Evolutionary conservation across 371 early-diverging fungal species (phyloP), one percentile per base, ranked within the genome.

Genomic region (Mucor piriformis): DNA sequence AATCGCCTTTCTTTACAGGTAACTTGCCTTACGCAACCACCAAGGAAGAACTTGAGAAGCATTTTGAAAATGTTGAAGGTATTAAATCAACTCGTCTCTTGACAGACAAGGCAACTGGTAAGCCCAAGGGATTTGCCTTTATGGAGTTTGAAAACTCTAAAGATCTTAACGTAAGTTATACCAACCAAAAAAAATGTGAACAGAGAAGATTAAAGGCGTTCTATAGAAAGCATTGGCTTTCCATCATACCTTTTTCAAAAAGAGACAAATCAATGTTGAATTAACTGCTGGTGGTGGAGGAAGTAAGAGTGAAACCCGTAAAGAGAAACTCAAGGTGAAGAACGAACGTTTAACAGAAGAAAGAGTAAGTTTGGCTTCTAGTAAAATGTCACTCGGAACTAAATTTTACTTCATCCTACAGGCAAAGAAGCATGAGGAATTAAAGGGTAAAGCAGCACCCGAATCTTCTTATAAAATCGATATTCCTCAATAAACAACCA

Each of bases 241-340:
- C 52, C 89, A 92, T 68, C 86, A 87, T 60, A 77, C 84, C 16
- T 66, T 75, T 29, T 82, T 92, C 66, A 85, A 85, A 20, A 76
- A 78, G 51, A 74, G 88, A 67, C 84, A 86, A 44, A 88, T 92
- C 57, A 90, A 88, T 63, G 89, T 92, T 25, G 91, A 91, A 63
- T 60, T 92, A 59, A 91, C 92, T n/a, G 91, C 86, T 29, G 92
- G 92, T 51, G 90, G 89, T 43, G 92, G 92, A 47, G 92, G 92
- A 42, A 86, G 80, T 58, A 83, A 81, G 72, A 86, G 85, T 65
- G 82, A 83, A 29, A 66, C 70, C 15, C 80, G 91, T 44, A 83
- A 75, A 56, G 71, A 87, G 21, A 90, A 89, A 63, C 67, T 92
- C 38, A 79, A 83, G 50, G 66, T 71, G 3, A 88, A 87, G 61